Percentiles rank a stretch among this genome's conserved stretches.
Evolutionary conservation across 805 yeast species (phyloP).

Genomic region (Yamadazyma phyllophila): DNA sequence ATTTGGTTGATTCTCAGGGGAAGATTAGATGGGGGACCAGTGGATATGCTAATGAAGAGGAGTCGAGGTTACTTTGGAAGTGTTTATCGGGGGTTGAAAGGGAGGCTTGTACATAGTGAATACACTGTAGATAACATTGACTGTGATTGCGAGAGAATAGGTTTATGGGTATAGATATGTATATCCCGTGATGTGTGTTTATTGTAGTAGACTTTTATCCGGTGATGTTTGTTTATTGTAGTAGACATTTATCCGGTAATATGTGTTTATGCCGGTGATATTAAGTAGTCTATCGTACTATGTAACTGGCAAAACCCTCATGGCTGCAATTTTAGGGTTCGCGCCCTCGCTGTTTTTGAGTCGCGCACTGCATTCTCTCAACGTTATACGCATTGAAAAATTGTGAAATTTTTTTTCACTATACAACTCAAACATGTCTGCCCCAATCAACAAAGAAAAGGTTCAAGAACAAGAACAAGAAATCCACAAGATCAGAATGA

Average conservation of each 20-base stretch:
- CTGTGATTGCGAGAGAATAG: no score
- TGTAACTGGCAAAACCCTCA: no score
- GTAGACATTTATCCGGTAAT: no score
- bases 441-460: conserved; percentile 77
- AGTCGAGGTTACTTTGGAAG: conserved; percentile 61
- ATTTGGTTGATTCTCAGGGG: conserved; percentile 70
- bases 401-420: conserved; percentile 12
- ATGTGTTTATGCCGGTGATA: no score
- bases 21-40: conserved; percentile 90
- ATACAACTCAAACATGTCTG: conserved; percentile 54
- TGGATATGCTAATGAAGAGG: conserved; percentile 74
- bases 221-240: no score
- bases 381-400: conserved; percentile 5
- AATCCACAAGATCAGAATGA: conserved; percentile 97
- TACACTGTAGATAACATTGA: background rate
- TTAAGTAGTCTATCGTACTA: no score
- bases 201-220: no score
- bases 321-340: conserved; percentile 11
- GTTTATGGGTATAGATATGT: no score
- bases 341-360: conserved; percentile 2
- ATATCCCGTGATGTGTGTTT: no score
- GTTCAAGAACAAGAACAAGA: conserved; percentile 79
- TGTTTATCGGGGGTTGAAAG: conserved; percentile 57
- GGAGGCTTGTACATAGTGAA: conserved; percentile 32
- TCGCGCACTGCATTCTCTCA: conserved; percentile 2